Evolutionary conservation across 75 land plant genomes (phyloP), one percentile per base, ranked within the genome.

Genomic region (Azolla pinnata): DNA sequence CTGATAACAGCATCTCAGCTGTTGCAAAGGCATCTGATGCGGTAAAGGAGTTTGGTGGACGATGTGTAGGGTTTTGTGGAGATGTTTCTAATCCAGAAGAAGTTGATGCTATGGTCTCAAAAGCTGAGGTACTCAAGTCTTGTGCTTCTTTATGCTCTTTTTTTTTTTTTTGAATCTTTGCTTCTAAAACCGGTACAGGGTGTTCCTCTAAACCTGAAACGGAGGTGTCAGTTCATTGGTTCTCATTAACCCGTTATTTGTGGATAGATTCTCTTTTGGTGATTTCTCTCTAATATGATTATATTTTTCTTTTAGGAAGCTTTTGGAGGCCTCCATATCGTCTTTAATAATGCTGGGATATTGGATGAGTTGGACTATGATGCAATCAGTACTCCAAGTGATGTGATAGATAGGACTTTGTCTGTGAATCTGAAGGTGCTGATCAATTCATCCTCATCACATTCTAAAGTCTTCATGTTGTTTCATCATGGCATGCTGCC

Each of bases 301-400:
- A 18, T 14, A 17, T 46, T 30, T 67, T 18, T 31, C 63, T 29
- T 56, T 49, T 55, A 65, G 55, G 30, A 65, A 60, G 45, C 64
- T 10, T 73, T 60, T 67, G 75, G 75, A 17, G 70, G 59, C 24
- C 65, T 73, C 7, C 70, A 73, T 33, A 61, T 73, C 23, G 25
- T 73, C 28, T 73, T 73, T 67, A 73, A 73, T 47, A 73, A 73
- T 62, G 75, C 75, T 9, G 75, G 75, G 17, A 67, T 73, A 25
- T 68, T 73, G 75, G 71, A 73, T 32, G 32, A 53, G 16, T 52
- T 51, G 28, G 75, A 73, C 30, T 57, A 64, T 33, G 62, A 73
- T 67, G 75, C 55, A 7, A 67, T 67, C 64, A 67, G 61, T 42
- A 73, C 75, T 18, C 64, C 75, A 47, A 67, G 60, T 33, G 75